Evolutionary conservation across 1,139 yeast species (phyloP).

Genomic region (Sporopachydermia cereana): DNA sequence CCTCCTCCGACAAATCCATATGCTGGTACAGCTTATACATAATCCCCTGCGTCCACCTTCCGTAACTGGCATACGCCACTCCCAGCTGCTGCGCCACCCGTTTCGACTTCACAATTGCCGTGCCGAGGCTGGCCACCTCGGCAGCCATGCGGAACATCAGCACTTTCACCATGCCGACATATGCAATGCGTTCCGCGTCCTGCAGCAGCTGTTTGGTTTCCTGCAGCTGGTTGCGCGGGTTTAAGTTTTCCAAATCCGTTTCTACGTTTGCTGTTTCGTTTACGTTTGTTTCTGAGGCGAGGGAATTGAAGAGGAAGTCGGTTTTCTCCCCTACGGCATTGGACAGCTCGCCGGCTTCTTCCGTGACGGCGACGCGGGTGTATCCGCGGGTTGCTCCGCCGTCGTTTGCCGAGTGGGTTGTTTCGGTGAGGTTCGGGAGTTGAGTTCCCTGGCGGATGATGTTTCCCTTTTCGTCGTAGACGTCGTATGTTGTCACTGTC

Average conservation of each 20-base stretch:
- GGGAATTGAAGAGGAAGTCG: slow-evolving; percentile 57
- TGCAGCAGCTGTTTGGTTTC: slow-evolving; percentile 73
- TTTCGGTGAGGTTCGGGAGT: slow-evolving; percentile 12
- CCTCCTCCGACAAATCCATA: slow-evolving; percentile 60
- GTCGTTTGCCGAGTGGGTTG: slow-evolving; percentile 12
- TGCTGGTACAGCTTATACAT: slow-evolving; percentile 71
- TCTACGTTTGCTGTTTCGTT: slow-evolving; percentile 28
- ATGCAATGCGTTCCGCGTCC: slow-evolving; percentile 84
- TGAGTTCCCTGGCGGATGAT: slow-evolving; percentile 22
- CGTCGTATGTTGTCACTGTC: slow-evolving; percentile 44
- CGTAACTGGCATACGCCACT: slow-evolving; percentile 66
- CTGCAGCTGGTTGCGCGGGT: slow-evolving; percentile 53
- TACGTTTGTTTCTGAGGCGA: slow-evolving; percentile 16
- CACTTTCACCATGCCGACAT: slow-evolving; percentile 74
- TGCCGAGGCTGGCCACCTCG: slow-evolving; percentile 48
- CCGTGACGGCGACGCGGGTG: slow-evolving; percentile 81
- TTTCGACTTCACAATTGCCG: slow-evolving; percentile 32
- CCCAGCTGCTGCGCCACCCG: slow-evolving; percentile 50
- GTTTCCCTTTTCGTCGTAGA: slow-evolving; percentile 47
- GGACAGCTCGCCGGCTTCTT: slow-evolving; percentile 69
- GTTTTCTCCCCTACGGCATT: slow-evolving; percentile 65
- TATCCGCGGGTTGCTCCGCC: slow-evolving; percentile 45
- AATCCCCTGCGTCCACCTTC: slow-evolving; percentile 74
- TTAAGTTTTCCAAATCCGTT: slow-evolving; percentile 28
- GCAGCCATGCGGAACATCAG: slow-evolving; percentile 75